Percentiles rank a stretch among this genome's conserved stretches.
These are phyloP conservation scores for Mercurialis annua DNA, from an alignment of 345 rosid species.

Conservation along the genomic window DNA sequence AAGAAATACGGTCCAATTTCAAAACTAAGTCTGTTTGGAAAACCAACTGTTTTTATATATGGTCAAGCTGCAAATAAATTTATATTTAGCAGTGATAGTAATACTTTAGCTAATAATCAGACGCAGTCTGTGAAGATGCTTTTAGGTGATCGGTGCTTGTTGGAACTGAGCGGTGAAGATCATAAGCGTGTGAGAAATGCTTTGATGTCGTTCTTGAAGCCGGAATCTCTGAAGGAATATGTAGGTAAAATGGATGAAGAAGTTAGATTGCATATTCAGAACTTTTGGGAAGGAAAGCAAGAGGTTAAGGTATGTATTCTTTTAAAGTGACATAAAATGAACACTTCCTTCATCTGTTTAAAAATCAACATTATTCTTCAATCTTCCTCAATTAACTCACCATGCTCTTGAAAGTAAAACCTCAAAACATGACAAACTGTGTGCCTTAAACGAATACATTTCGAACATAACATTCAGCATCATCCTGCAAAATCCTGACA, in stretches of 20 bases:
- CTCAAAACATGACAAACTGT: too few relatives aligned
- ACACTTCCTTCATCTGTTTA: too few relatives aligned
- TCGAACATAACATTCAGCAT: background rate
- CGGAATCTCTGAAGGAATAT: slow-evolving; percentile 54
- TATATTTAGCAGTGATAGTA: slow-evolving; percentile 33
- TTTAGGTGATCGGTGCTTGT: slow-evolving; percentile 37
- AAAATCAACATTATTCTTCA: too few relatives aligned
- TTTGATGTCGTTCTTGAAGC: slow-evolving; percentile 41
- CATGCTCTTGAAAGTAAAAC: too few relatives aligned
- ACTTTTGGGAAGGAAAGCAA: slow-evolving; percentile 44
- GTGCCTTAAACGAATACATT: background rate
- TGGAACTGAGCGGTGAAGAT: slow-evolving; percentile 39
- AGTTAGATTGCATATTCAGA: slow-evolving; percentile 42
- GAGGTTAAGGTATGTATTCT: slow-evolving; percentile 28
- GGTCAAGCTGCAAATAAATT: slow-evolving; percentile 54
- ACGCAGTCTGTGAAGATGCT: slow-evolving; percentile 27
- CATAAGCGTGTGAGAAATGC: slow-evolving; percentile 48
- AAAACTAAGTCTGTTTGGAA: slow-evolving; percentile 46
- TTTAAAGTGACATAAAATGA: background rate
- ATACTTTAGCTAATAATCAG: slow-evolving; percentile 27
- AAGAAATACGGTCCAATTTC: slow-evolving; percentile 46
- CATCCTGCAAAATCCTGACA: slow-evolving; percentile 9
- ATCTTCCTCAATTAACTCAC: too few relatives aligned
- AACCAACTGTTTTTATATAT: slow-evolving; percentile 40
- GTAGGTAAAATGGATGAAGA: slow-evolving; percentile 50